Base-by-base conservation (phyloP, 2,329 filamentous ascomycete genomes). In the Ophiostoma tasmaniense region DNA sequence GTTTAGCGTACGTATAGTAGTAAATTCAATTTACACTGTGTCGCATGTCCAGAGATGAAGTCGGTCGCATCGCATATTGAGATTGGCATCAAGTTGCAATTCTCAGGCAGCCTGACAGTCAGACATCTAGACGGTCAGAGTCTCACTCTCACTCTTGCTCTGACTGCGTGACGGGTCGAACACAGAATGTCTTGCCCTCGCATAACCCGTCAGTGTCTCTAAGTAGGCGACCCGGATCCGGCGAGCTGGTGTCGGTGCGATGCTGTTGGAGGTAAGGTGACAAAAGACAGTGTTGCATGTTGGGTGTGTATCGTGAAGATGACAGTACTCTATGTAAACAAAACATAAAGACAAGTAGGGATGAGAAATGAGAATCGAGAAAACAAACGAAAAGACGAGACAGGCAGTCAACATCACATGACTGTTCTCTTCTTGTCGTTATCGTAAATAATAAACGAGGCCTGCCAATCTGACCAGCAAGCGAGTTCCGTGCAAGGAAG, bases 141-240 rank as follows among this genome's bases (percentile, higher is more conserved):
- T 33, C 33, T 33, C 33, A 33, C 33, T 33, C 33, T 33, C 33
- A 33, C 33, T 33, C 33, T 33, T 6, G 6, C 6, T 33, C 30
- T 33, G 3, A 4, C 50, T 25, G 50, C 50, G 22, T 8, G 22
- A 28, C 10, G 22, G n/a, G 55, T 13, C 13, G 52, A 59, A 11
- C 52, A 61, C 25, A 25, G 64, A 30, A 50, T 37, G 25, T 35
- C 25, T 39, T 35, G 33, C 35, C 33, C 42, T 20, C 61, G 67
- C 67, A 68, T 66, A 59, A 62, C 59, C 25, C 22, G 55, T 20
- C 55, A 30, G 25, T 61, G 55, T 61, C 55, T 61, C 25, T 17
- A 30, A 28, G 55, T 20, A 61, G 55, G 55, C 55, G 55, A 61
- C 55, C 55, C 55, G 55, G 25, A 30, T 30, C 55, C 55, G 55